These are phyloP conservation scores for Psidium guajava DNA, from an alignment of 345 rosid species.

Conservation along the genomic window DNA sequence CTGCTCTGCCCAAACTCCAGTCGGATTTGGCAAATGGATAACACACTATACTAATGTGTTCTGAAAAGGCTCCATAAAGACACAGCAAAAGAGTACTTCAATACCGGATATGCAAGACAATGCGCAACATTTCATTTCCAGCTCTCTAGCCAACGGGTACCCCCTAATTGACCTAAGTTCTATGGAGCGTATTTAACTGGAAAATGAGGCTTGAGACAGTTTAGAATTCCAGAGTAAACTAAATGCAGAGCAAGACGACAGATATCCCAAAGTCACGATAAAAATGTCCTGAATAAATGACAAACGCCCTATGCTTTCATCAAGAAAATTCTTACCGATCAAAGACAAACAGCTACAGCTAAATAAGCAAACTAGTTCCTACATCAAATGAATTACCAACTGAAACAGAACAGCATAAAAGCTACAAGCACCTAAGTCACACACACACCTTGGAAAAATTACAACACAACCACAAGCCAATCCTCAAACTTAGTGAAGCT, in stretches of 20 bases:
- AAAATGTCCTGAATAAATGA: not conserved
- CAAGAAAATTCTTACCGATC: not conserved
- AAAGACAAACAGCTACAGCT: not conserved
- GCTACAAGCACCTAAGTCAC: not conserved
- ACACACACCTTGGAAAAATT: not conserved
- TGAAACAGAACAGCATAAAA: not conserved
- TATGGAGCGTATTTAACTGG: not conserved
- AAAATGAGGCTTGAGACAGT: not conserved
- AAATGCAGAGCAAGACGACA: not conserved
- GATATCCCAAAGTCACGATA: not conserved
- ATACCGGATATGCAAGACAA: not conserved
- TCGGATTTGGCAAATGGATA: not conserved
- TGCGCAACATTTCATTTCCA: not conserved
- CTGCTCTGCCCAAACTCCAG: not conserved
- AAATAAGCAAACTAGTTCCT: not conserved
- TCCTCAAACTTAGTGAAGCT: not conserved
- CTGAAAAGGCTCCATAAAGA: not conserved
- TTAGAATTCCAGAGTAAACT: not conserved
- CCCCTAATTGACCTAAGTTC: not conserved
- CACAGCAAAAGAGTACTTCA: not conserved
- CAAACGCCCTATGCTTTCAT: not conserved
- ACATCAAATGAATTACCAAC: not conserved
- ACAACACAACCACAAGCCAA: not conserved
- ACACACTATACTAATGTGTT: not conserved
- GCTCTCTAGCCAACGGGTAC: not conserved